Evolutionary conservation across 2,329 filamentous ascomycete species (phyloP).

Genomic region (Phialophora verrucosa): DNA sequence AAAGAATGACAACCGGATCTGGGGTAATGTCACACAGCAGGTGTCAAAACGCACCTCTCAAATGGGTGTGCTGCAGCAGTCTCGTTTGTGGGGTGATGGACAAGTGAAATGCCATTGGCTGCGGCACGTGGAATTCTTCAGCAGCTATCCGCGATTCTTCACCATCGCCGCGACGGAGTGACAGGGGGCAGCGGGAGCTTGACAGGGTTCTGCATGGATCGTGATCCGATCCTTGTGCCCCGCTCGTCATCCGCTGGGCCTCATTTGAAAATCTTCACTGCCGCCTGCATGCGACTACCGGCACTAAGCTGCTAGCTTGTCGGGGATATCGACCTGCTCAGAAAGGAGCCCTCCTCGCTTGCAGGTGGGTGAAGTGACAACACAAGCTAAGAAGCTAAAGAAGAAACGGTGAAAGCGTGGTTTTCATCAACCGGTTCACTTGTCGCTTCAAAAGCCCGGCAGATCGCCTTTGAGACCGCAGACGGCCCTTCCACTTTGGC

Average conservation of each 20-base stretch:
- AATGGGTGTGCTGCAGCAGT: conserved; percentile 19
- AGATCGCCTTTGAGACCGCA: conserved; percentile 1
- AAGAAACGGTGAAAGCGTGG: not conserved
- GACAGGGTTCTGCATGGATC: not conserved
- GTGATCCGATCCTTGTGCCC: conserved; percentile 8
- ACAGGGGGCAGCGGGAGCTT: not conserved
- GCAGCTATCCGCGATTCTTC: conserved; percentile 7
- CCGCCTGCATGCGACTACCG: not conserved
- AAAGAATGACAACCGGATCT: conserved; percentile 18
- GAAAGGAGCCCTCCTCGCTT: not conserved
- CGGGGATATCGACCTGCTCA: not conserved
- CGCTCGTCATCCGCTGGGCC: not conserved
- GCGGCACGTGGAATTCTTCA: conserved; percentile 8
- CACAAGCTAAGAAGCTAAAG: not conserved
- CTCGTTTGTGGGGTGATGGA: conserved; percentile 8
- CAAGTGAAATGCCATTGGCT: conserved; percentile 14
- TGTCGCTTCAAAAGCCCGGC: not conserved
- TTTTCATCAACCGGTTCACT: not conserved
- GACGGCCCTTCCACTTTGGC: not conserved
- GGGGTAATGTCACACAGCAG: conserved; percentile 21
- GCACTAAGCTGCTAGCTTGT: conserved; percentile 4
- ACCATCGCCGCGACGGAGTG: not conserved
- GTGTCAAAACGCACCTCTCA: conserved; percentile 10
- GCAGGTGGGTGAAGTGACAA: not conserved
- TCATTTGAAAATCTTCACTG: conserved; percentile 1